Conservation (phyloP, 805 yeast genomes). For the Teunomyces stri region DNA sequence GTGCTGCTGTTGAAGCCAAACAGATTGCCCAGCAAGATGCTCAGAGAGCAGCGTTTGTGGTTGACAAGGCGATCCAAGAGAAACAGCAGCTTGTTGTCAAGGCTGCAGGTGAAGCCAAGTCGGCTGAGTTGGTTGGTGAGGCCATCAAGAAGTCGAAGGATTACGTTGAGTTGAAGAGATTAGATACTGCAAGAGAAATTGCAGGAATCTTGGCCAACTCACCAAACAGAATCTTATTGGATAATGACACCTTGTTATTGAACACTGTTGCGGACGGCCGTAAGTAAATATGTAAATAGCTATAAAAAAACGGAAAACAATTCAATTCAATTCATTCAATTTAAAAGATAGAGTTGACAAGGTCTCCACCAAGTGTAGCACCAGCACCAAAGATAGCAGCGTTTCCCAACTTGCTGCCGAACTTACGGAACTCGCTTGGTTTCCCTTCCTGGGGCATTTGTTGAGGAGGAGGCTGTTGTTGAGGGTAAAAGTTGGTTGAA, state of each 20-base stretch:
- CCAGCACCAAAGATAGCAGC: conserved; percentile 98
- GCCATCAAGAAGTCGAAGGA: conserved; percentile 96
- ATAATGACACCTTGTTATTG: conserved; percentile 86
- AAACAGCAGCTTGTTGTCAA: conserved; percentile 95
- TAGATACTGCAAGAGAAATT: conserved; percentile 96
- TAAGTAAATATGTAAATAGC: conserved; percentile 22
- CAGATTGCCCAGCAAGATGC: conserved; percentile 99
- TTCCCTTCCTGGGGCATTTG: conserved; percentile 14
- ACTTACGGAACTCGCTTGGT: conserved; percentile 47
- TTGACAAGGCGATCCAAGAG: conserved; percentile 96
- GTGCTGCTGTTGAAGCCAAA: conserved; percentile 96
- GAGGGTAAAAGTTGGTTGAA: conserved; percentile 46
- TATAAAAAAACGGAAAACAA: not conserved
- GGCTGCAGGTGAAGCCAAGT: conserved; percentile 97
- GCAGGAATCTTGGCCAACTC: conserved; percentile 81
- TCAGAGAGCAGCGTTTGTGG: conserved; percentile 95
- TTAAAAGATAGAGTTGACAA: conserved; percentile 70
- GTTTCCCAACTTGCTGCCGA: conserved; percentile 80
- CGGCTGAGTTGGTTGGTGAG: conserved; percentile 98
- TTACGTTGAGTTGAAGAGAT: conserved; percentile 93
- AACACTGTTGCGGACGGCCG: conserved; percentile 85
- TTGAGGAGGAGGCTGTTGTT: conserved; percentile 16
- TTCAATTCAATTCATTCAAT: not conserved
- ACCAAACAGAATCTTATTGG: conserved; percentile 88
- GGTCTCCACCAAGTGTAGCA: conserved; percentile 84